A percentile compares a stretch with the other conserved stretches of the same genome.
Conservation (phyloP, 345 rosid species). For the Combretum micranthum region DNA sequence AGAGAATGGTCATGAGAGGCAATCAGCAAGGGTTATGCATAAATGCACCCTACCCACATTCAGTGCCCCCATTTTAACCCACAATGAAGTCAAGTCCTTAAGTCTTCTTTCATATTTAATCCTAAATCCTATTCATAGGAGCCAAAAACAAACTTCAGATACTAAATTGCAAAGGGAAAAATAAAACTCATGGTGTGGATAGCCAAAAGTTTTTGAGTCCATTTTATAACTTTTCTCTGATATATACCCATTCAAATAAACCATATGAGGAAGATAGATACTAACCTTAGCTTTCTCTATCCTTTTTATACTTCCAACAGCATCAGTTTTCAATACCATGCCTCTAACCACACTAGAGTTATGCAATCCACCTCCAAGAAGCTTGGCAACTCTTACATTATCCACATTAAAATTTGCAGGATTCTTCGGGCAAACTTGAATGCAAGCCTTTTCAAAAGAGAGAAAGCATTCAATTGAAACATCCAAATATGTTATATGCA, state of each 20-base stretch:
- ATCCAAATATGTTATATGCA: slow-evolving; percentile 4
- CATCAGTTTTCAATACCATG: slow-evolving; percentile 85
- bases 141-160: no score
- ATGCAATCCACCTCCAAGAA: slow-evolving; percentile 86
- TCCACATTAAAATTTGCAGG: slow-evolving; percentile 92
- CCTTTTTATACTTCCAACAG: slow-evolving; percentile 76
- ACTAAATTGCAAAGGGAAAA: no score
- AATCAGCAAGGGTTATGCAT: no score
- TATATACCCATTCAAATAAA: neutral
- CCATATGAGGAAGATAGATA: neutral
- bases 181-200: no score
- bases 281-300: slow-evolving; percentile 89
- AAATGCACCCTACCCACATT: no score
- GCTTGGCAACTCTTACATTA: slow-evolving; percentile 88
- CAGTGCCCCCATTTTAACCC: no score
- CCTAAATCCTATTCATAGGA: no score
- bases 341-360: slow-evolving; percentile 72
- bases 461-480: neutral
- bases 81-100: no score
- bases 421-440: slow-evolving; percentile 94
- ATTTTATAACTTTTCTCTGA: no score
- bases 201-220: no score
- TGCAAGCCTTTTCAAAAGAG: slow-evolving; percentile 62
- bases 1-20: no score
- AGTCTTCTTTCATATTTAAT: no score